phyloP scores from a whole-genome alignment of 495 filamentous ascomycete species.

The Aspergillus homomorphus region DNA sequence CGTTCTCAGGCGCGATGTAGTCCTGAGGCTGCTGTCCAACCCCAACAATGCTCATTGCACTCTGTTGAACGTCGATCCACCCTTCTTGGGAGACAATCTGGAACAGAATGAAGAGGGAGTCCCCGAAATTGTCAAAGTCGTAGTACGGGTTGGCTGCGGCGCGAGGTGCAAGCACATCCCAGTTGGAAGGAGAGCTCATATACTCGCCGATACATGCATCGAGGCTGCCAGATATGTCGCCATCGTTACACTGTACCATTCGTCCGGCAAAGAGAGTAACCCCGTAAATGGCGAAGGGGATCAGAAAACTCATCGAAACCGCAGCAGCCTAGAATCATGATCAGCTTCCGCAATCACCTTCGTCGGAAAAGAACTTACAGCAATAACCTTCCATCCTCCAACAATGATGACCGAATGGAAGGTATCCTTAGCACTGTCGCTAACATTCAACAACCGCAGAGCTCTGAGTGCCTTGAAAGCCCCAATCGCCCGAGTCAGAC shows the following conservation, averaged over 20 bases:
- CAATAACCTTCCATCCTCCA: conserved; percentile 86
- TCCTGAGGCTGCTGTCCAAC: conserved; percentile 64
- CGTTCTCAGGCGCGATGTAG: conserved; percentile 74
- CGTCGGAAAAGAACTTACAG: conserved; percentile 33
- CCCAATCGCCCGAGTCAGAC: conserved; percentile 83
- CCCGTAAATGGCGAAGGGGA: conserved; percentile 95
- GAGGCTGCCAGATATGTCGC: conserved; percentile 52
- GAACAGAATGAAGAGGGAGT: conserved; percentile 92
- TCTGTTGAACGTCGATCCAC: conserved; percentile 88
- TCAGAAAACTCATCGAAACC: conserved; percentile 88
- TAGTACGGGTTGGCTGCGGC: conserved; percentile 77
- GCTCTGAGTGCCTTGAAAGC: conserved; percentile 98
- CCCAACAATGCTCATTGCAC: conserved; percentile 78
- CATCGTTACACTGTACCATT: conserved; percentile 79
- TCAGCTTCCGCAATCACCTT: conserved; percentile 7
- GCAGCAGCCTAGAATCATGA: conserved; percentile 61
- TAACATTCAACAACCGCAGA: conserved; percentile 87
- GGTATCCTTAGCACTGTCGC: conserved; percentile 90
- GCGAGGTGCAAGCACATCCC: conserved; percentile 80
- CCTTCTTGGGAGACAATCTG: conserved; percentile 99
- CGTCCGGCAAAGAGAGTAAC: conserved; percentile 88
- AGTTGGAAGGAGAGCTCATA: conserved; percentile 69
- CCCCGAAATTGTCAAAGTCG: conserved; percentile 91
- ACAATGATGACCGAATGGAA: conserved; percentile 96
- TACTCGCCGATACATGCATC: conserved; percentile 75